These are phyloP conservation scores for Periconia sp. DNA, from an alignment of 2,329 filamentous ascomycete genomes.

Conservation along the genomic window DNA sequence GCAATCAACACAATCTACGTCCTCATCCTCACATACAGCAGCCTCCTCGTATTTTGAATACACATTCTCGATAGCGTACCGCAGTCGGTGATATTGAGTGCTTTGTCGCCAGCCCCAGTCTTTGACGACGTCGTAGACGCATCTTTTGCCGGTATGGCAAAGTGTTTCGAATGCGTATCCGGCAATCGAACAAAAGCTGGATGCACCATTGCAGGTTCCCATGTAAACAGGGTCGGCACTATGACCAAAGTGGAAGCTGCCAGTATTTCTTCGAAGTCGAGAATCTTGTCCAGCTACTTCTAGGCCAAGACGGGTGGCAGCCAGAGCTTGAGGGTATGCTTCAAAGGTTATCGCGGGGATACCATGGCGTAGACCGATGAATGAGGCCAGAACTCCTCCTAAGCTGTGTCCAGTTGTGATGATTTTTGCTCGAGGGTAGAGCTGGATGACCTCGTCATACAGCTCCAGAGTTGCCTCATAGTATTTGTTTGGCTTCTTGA, in stretches of 20 bases:
- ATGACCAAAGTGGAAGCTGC: conserved; percentile 44
- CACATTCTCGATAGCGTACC: conserved; percentile 44
- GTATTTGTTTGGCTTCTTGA: conserved; percentile 39
- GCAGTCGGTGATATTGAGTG: conserved; percentile 37
- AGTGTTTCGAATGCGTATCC: conserved; percentile 45
- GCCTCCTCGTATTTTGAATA: conserved; percentile 42
- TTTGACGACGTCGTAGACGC: conserved; percentile 44
- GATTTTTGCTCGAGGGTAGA: conserved; percentile 42
- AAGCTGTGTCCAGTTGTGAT: conserved; percentile 44
- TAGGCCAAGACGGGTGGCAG: conserved; percentile 40
- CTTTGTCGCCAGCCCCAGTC: conserved; percentile 45
- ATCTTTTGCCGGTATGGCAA: conserved; percentile 44
- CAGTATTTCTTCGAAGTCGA: conserved; percentile 40
- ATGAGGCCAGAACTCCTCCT: conserved; percentile 42
- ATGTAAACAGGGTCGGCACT: conserved; percentile 45
- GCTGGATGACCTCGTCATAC: conserved; percentile 38
- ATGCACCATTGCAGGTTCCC: conserved; percentile 43
- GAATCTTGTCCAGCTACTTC: conserved; percentile 35
- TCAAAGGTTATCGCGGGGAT: conserved; percentile 42
- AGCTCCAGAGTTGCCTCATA: conserved; percentile 40
- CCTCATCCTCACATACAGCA: conserved; percentile 41
- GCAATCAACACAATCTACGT: conserved; percentile 43
- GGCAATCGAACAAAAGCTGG: conserved; percentile 44
- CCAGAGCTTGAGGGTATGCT: conserved; percentile 43
- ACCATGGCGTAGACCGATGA: conserved; percentile 41